A percentile compares a stretch with the other conserved stretches of the same genome.
These are phyloP conservation scores for Nothophaeocryptopus gaeumannii DNA, from an alignment of 2,329 filamentous ascomycete genomes.

Conservation along the genomic window DNA sequence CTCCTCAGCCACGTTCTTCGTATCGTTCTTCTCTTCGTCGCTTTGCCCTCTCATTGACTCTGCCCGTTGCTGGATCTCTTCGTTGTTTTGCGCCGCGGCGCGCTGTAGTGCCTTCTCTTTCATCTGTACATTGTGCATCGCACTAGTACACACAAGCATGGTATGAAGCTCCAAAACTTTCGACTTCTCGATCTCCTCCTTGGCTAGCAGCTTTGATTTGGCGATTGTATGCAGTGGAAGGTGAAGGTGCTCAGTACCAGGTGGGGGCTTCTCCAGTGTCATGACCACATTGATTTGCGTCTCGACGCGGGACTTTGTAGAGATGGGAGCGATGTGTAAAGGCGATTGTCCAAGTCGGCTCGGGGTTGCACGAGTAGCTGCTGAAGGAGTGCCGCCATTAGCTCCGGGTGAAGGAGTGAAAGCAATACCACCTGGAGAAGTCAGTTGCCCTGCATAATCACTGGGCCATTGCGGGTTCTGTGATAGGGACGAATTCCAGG, in stretches of 20 bases:
- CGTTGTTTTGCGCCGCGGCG: conserved; percentile 48
- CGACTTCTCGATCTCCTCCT: conserved; percentile 63
- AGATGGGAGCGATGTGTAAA: conserved; percentile 38
- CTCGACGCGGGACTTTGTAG: conserved; percentile 81
- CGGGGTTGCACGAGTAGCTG: conserved; percentile 12
- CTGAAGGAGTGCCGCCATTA: conserved; percentile 28
- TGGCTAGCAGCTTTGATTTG: conserved; percentile 85
- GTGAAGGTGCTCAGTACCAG: conserved; percentile 74
- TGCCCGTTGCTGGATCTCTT: conserved; percentile 45
- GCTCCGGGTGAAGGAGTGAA: conserved; percentile 37
- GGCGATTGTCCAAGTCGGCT: conserved; percentile 29
- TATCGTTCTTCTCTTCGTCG: conserved; percentile 46
- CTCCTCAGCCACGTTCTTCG: conserved; percentile 57
- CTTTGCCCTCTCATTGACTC: conserved; percentile 26
- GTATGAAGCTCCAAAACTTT: conserved; percentile 78
- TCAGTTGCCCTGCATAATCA: conserved; percentile 32
- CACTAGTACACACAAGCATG: conserved; percentile 85
- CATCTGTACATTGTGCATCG: conserved; percentile 71
- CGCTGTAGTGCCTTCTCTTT: conserved; percentile 64
- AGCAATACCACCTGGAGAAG: conserved; percentile 32
- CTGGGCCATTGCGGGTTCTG: conserved; percentile 35
- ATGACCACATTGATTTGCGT: conserved; percentile 91
- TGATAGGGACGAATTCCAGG: conserved; percentile 26
- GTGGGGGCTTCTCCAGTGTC: conserved; percentile 71
- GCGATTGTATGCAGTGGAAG: conserved; percentile 88